Conservation (phyloP, 2,329 filamentous ascomycete genomes). For the Claviceps sp. region DNA sequence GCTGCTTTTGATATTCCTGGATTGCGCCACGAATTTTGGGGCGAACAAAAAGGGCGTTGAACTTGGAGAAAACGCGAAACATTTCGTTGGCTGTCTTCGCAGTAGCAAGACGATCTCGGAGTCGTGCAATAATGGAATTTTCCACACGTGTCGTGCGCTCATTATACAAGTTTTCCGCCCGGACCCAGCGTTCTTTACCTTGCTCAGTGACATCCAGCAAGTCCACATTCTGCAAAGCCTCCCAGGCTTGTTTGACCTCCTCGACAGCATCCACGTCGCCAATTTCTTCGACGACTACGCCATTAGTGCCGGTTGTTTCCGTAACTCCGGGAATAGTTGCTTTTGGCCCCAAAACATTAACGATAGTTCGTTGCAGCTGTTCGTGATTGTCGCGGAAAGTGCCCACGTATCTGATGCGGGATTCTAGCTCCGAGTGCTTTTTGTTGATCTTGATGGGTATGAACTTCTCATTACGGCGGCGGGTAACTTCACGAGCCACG, state of each 20-base stretch:
- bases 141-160: constrained; percentile 94
- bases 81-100: constrained; percentile 98
- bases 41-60: constrained; percentile 95
- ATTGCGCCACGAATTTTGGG: constrained; percentile 99
- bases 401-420: constrained; percentile 81
- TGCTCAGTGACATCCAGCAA: constrained; percentile 82
- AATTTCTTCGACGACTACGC: constrained; percentile 78
- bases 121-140: constrained; percentile 92
- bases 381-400: constrained; percentile 97
- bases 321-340: constrained; percentile 40
- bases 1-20: constrained; percentile 91
- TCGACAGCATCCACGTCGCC: constrained; percentile 95
- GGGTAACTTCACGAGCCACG: constrained; percentile 85
- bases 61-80: constrained; percentile 99
- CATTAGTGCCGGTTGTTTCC: constrained; percentile 40
- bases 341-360: constrained; percentile 83
- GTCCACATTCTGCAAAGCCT: constrained; percentile 86
- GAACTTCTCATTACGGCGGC: constrained; percentile 91
- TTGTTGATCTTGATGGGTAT: constrained; percentile 94
- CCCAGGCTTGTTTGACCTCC: constrained; percentile 90
- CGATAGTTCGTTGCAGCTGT: constrained; percentile 89
- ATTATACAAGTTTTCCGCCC: constrained; percentile 92
- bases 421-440: constrained; percentile 77
- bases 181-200: constrained; percentile 83
- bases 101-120: constrained; percentile 84